Evolutionary conservation across 495 filamentous ascomycete genomes (phyloP).

Genomic region (Hypomontagnella submonticulosa): DNA sequence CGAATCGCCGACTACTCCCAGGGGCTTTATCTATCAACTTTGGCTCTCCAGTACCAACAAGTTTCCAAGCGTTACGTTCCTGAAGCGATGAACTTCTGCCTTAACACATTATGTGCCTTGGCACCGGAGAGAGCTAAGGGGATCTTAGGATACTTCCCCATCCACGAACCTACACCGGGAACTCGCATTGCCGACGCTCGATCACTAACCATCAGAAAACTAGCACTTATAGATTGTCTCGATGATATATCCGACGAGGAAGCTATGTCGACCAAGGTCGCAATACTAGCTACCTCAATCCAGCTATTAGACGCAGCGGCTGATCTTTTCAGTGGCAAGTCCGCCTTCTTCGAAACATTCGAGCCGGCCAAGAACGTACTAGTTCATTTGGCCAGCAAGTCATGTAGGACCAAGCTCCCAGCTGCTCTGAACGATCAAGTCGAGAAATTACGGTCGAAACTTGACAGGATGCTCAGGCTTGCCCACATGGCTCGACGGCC

Average conservation of each 20-base stretch:
- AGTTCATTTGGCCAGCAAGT: constrained; percentile 61
- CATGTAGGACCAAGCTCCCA: constrained; percentile 63
- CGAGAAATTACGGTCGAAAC: constrained; percentile 54
- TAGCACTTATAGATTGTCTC: constrained; percentile 65
- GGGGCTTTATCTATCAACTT: constrained; percentile 80
- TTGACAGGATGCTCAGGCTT: constrained; percentile 63
- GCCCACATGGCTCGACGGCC: constrained; percentile 75
- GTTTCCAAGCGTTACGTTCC: constrained; percentile 87
- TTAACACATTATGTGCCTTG: constrained; percentile 79
- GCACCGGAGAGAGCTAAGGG: constrained; percentile 61
- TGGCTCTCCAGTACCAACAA: constrained; percentile 82
- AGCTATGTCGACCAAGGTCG: constrained; percentile 62
- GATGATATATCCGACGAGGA: constrained; percentile 47
- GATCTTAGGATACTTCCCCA: constrained; percentile 67
- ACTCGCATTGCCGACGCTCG: constrained; percentile 61
- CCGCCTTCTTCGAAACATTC: constrained; percentile 81
- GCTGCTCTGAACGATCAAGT: constrained; percentile 48
- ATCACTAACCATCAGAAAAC: constrained; percentile 51
- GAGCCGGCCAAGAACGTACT: constrained; percentile 67
- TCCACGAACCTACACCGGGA: constrained; percentile 65
- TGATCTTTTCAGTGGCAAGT: constrained; percentile 70
- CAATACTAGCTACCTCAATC: constrained; percentile 67
- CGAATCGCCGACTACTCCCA: constrained; percentile 70
- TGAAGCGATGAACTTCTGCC: constrained; percentile 82
- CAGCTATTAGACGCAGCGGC: constrained; percentile 68